Conservation (phyloP, 2,329 filamentous ascomycete genomes). For the Pyrenochaeta sp. region DNA sequence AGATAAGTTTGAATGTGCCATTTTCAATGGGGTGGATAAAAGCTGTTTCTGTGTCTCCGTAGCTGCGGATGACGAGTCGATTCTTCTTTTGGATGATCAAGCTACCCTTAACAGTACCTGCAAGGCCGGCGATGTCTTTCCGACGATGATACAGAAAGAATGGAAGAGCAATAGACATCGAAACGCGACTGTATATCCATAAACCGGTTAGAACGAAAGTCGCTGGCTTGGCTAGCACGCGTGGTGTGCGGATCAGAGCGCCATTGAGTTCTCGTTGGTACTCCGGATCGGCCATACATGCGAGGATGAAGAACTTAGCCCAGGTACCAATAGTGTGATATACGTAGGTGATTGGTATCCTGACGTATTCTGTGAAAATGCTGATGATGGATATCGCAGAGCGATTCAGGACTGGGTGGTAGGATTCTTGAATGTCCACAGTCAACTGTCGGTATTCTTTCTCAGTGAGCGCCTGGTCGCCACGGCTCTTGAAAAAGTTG, state of each 20-base stretch:
- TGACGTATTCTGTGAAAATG: constrained; percentile 37
- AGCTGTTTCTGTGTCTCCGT: constrained; percentile 59
- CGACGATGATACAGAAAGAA: constrained; percentile 61
- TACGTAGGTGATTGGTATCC: constrained; percentile 48
- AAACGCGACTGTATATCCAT: constrained; percentile 58
- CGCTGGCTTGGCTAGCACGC: constrained; percentile 47
- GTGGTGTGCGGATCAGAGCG: constrained; percentile 49
- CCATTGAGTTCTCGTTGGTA: constrained; percentile 61
- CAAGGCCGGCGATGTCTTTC: constrained; percentile 57
- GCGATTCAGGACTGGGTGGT: constrained; percentile 41
- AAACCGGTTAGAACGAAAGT: constrained; percentile 56
- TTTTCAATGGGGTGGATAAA: constrained; percentile 54
- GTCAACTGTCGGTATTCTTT: constrained; percentile 45
- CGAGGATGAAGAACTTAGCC: constrained; percentile 60
- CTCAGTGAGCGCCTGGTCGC: constrained; percentile 28
- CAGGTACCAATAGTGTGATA: constrained; percentile 56
- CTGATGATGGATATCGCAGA: constrained; percentile 34
- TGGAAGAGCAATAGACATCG: constrained; percentile 56
- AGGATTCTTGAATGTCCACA: constrained; percentile 42
- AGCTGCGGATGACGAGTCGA: constrained; percentile 57
- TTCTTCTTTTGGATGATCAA: constrained; percentile 58
- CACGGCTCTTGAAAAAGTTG: constrained; percentile 42
- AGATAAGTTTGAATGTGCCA: constrained; percentile 49
- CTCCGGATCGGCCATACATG: constrained; percentile 62
- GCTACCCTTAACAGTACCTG: constrained; percentile 60